A percentile compares a stretch with the other conserved stretches of the same genome.
Evolutionary conservation across 163 green algal genomes (phyloP).

Genomic region (Chlamydomonas reinhardtii): DNA sequence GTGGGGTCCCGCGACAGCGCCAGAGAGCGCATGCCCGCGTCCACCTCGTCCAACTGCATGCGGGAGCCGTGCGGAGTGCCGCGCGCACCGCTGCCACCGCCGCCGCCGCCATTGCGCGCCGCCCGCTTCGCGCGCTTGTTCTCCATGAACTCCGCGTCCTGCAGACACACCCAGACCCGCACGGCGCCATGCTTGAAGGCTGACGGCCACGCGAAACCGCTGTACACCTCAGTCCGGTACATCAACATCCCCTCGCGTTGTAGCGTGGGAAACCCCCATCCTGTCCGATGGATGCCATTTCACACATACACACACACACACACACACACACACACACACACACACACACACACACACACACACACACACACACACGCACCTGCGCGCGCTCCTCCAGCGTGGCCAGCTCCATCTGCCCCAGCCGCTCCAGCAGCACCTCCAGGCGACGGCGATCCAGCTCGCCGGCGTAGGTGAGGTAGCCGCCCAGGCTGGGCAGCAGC

Average conservation of each 20-base stretch:
- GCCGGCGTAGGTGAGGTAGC: slow-evolving; percentile 85
- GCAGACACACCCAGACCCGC: slow-evolving; percentile 1
- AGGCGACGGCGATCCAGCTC: slow-evolving; percentile 78
- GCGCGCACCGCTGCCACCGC: background rate
- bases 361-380: slow-evolving; percentile 24
- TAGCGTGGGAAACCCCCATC: too few relatives aligned
- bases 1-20: slow-evolving; percentile 33
- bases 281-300: too few relatives aligned
- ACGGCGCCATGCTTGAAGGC: too few relatives aligned
- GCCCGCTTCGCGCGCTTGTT: slow-evolving; percentile 66
- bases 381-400: slow-evolving; percentile 79
- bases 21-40: slow-evolving; percentile 27
- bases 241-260: too few relatives aligned
- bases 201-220: too few relatives aligned
- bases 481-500: slow-evolving; percentile 82
- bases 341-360: too few relatives aligned
- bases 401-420: slow-evolving; percentile 74
- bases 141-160: slow-evolving; percentile 88
- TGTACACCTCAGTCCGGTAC: too few relatives aligned
- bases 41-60: slow-evolving; percentile 35
- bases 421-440: slow-evolving; percentile 60
- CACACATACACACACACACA: background rate
- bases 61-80: background rate
- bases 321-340: background rate
- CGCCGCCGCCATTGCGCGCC: slow-evolving; percentile 20